A percentile compares a stretch with the other conserved stretches of the same genome.
These are phyloP conservation scores for Incumbomyces lentus DNA, from an alignment of 2,329 filamentous ascomycete species.

Conservation along the genomic window DNA sequence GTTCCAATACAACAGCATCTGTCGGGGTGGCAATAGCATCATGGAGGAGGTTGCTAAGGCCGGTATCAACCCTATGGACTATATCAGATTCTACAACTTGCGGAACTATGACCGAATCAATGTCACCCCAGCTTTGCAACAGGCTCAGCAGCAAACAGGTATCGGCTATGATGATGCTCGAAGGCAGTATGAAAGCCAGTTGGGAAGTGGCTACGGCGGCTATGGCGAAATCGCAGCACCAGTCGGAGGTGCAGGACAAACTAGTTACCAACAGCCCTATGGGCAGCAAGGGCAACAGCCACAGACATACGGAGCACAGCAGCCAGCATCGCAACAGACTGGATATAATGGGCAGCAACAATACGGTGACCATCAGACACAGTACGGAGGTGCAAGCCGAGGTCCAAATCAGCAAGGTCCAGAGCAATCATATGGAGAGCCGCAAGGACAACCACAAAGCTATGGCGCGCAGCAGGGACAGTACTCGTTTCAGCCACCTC, in stretches of 20 bases:
- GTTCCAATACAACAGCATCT: constrained; percentile 73
- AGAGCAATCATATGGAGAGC: neutral
- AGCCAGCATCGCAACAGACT: neutral
- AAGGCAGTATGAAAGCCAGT: constrained; percentile 34
- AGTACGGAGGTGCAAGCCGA: neutral
- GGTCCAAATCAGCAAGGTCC: neutral
- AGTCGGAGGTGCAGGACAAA: neutral
- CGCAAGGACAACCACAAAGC: neutral
- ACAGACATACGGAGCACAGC: neutral
- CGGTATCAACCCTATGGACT: constrained; percentile 60
- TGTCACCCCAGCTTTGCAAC: constrained; percentile 25
- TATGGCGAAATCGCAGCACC: constrained; percentile 23
- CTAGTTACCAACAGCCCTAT: neutral
- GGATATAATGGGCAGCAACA: neutral
- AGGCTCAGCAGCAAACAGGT: constrained; percentile 32
- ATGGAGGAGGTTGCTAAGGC: constrained; percentile 57
- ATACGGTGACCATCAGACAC: neutral
- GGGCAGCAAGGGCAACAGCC: constrained; percentile 1
- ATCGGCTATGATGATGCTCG: constrained; percentile 36
- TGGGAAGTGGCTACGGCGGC: constrained; percentile 38
- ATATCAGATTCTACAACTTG: constrained; percentile 78
- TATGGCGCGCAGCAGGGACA: neutral
- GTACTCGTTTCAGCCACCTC: constrained; percentile 17
- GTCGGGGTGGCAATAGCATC: constrained; percentile 65
- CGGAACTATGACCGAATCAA: constrained; percentile 79